These are phyloP conservation scores for Stachybotrys echinatus DNA, from an alignment of 2,329 filamentous ascomycete species.

Conservation along the genomic window DNA sequence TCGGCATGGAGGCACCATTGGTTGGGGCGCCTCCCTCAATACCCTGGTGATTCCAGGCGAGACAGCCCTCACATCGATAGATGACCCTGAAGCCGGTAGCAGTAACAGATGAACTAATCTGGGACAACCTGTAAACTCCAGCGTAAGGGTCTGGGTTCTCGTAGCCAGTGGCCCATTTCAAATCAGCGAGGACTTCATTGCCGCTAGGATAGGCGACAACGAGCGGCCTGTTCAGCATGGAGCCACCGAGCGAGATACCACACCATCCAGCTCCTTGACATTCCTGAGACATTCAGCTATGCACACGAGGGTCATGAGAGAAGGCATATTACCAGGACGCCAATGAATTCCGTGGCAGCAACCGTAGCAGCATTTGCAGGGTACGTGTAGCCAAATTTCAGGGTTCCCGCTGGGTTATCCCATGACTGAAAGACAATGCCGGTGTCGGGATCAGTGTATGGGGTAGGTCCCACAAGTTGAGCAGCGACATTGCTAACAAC, in stretches of 20 bases:
- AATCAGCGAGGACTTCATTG: constrained; percentile 50
- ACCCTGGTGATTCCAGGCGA: constrained; percentile 46
- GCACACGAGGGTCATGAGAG: neutral
- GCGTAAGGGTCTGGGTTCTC: constrained; percentile 53
- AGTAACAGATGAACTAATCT: constrained; percentile 54
- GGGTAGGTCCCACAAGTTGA: neutral
- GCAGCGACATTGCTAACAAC: neutral
- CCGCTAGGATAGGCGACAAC: constrained; percentile 53
- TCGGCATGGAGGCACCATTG: constrained; percentile 34
- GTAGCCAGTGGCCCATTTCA: constrained; percentile 55
- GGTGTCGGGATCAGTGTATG: constrained; percentile 41
- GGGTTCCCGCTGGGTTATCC: constrained; percentile 33
- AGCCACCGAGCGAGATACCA: constrained; percentile 49
- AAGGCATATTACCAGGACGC: constrained; percentile 46
- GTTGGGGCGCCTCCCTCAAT: constrained; percentile 36
- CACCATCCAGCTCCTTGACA: constrained; percentile 47
- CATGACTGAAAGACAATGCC: constrained; percentile 50
- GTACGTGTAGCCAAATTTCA: constrained; percentile 50
- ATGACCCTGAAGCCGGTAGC: constrained; percentile 55
- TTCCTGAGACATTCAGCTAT: constrained; percentile 24
- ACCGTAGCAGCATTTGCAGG: constrained; percentile 40
- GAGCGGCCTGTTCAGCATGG: constrained; percentile 54
- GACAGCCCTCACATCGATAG: constrained; percentile 59
- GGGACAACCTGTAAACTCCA: constrained; percentile 56
- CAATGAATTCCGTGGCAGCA: constrained; percentile 53